phyloP scores from a whole-genome alignment of 805 yeast genomes.

The Dipodascus geniculatus region DNA sequence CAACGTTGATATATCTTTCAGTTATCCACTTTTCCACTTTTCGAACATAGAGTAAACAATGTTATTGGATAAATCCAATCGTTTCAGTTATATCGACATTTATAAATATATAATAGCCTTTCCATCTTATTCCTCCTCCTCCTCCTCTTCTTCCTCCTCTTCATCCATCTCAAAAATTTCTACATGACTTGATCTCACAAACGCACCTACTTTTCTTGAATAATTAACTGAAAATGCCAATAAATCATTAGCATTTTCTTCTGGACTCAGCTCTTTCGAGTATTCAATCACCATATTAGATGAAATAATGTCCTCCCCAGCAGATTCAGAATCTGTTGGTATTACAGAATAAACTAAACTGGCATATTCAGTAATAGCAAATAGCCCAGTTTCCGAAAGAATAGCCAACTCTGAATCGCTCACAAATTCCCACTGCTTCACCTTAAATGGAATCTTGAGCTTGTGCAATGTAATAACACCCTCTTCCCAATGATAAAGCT shows the following conservation, averaged over 20 bases:
- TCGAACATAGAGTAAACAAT: conserved; percentile 17
- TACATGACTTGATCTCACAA: neutral
- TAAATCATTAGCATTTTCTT: neutral
- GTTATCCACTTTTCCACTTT: no score
- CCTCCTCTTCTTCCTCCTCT: conserved; percentile 4
- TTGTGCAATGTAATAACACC: neutral
- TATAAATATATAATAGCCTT: no score
- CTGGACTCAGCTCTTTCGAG: neutral
- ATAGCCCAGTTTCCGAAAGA: neutral
- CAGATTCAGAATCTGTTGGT: neutral
- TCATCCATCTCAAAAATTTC: neutral
- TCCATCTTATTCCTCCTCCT: conserved; percentile 4
- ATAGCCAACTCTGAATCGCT: neutral
- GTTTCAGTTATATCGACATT: neutral
- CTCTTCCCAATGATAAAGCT: neutral
- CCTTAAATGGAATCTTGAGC: neutral
- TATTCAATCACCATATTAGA: neutral
- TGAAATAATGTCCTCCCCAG: neutral
- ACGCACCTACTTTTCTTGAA: neutral
- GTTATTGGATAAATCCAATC: conserved; percentile 17
- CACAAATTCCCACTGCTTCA: neutral
- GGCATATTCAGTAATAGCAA: neutral
- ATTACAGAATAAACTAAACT: neutral
- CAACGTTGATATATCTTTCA: no score
- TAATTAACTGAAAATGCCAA: neutral